These are phyloP conservation scores for Rhododendron simsii DNA, from an alignment of 148 eudicot genomes.

Conservation along the genomic window DNA sequence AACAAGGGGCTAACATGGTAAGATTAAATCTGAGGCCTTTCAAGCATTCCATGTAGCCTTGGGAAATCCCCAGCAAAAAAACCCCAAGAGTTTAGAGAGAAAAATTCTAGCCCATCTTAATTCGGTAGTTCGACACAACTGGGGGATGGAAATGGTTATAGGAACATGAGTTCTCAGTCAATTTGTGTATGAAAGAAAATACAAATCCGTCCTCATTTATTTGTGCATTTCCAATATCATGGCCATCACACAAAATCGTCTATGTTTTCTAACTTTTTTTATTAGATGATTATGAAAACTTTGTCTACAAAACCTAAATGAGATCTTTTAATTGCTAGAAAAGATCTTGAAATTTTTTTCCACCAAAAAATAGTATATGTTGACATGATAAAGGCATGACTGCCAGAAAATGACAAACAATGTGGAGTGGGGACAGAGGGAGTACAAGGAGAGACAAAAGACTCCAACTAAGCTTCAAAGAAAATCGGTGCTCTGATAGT, in stretches of 20 bases:
- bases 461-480: neutral
- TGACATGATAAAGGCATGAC: neutral
- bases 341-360: neutral
- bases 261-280: no score
- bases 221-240: no score
- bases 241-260: no score
- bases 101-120: neutral
- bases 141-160: no score
- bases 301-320: neutral
- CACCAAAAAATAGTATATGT: no score
- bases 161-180: no score
- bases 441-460: neutral
- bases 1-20: neutral
- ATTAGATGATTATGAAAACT: no score
- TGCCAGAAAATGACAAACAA: no score
- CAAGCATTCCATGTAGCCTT: neutral
- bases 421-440: neutral
- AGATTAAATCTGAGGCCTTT: neutral
- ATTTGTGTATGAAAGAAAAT: no score
- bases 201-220: no score
- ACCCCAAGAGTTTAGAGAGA: neutral
- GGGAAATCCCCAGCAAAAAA: neutral
- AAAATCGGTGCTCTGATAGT: neutral
- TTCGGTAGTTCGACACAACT: no score
- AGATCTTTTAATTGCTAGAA: neutral